Conservation (phyloP, 352 stramenopile species). For the Globisporangium polare region DNA sequence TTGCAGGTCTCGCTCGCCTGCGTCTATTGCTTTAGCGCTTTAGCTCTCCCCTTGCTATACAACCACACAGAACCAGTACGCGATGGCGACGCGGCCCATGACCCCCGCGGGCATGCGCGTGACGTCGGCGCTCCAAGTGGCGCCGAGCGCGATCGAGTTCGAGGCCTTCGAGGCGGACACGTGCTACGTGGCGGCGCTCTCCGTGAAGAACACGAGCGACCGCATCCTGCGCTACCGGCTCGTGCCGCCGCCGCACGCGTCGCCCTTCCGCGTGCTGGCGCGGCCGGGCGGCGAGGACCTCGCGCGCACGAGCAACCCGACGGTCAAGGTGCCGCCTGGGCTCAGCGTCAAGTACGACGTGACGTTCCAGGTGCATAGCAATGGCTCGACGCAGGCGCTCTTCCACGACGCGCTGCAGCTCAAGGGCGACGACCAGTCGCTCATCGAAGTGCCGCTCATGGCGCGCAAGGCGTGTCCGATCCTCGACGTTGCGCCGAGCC, state of each 20-base stretch:
- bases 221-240: slow-evolving; percentile 60
- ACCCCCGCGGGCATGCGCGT: slow-evolving; percentile 17
- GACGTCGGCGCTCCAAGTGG: slow-evolving; percentile 53
- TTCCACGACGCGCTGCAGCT: slow-evolving; percentile 63
- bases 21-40: too few species aligned
- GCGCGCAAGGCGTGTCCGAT: slow-evolving; percentile 49
- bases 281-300: slow-evolving; percentile 47
- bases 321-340: slow-evolving; percentile 53
- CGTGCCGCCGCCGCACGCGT: slow-evolving; percentile 40
- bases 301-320: slow-evolving; percentile 61
- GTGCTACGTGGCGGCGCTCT: slow-evolving; percentile 62
- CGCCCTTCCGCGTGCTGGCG: slow-evolving; percentile 52
- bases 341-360: slow-evolving; percentile 64
- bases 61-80: too few species aligned
- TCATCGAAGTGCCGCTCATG: slow-evolving; percentile 56
- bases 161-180: slow-evolving; percentile 44
- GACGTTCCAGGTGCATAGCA: slow-evolving; percentile 32
- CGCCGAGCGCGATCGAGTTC: slow-evolving; percentile 64
- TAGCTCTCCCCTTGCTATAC: too few species aligned
- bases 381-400: slow-evolving; percentile 20
- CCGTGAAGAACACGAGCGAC: slow-evolving; percentile 66
- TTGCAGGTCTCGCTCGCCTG: too few species aligned
- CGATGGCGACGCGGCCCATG: slow-evolving; percentile 5
- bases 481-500: slow-evolving; percentile 43
- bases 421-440: slow-evolving; percentile 50